Evolutionary conservation across 352 stramenopile species (phyloP), one percentile per base, ranked within the genome.

Genomic region (Pythium dissimile): DNA sequence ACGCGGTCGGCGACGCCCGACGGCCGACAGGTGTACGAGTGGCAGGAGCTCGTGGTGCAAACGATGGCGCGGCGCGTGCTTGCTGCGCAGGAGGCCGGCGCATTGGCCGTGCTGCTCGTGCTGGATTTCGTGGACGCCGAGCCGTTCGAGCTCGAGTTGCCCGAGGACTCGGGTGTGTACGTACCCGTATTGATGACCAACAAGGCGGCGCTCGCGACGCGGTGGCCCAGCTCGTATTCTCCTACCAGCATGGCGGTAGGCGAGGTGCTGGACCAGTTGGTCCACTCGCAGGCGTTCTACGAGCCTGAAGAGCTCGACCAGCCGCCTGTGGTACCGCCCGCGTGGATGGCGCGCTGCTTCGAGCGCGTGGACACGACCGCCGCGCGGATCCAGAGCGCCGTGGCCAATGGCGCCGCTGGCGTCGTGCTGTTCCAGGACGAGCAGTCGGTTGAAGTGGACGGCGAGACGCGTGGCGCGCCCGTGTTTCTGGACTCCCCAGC

Each of bases 161-260:
- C 56, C 1, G 37, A 68, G 1, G 79, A 86, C 27, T 70, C 75
- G 0, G 81, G 81, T 0, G 64, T 91, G 7, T 91, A 87, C 55
- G 74, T 91, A 32, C 81, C 81, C 1, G 77, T 91, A n/a, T 54
- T 91, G 21, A 88, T 88, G 77, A 32, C 72, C 42, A 72, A 71
- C 3, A 68, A 35, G 50, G 52, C 46, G 44, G 60, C 44, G 20
- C 31, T 50, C 30, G 62, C 45, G 30, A 44, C 35, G 21, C 54
- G 62, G 1, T 28, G 24, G 12, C 62, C 32, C 4, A 21, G 37
- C 1, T 8, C 13, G 13, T 20, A 7, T n/a, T n/a, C n/a, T n/a
- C n/a, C n/a, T n/a, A n/a, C n/a, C 21, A 26, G 13, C 1, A 11
- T 69, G 16, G n/a, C 59, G 10, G 50, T 77, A 27, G 16, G 73